Conservation (phyloP, 768 basidiomycete species). For the Kockovaella imperatae region DNA sequence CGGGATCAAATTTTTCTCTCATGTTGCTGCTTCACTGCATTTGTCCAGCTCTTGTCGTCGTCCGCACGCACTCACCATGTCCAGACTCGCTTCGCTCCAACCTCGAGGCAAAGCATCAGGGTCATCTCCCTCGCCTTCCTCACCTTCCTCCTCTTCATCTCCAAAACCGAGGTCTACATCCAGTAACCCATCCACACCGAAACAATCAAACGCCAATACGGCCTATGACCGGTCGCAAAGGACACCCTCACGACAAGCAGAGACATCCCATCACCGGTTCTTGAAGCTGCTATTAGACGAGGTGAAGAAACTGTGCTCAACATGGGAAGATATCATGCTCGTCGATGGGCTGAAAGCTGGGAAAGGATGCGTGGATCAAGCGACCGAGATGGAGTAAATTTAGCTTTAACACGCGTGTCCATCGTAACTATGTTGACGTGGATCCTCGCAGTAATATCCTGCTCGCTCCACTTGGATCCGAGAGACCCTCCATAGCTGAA, state of each 20-base stretch:
- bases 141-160: background rate
- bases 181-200: background rate
- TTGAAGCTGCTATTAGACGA: constrained; percentile 63
- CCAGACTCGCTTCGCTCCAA: no score
- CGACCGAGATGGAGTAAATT: constrained; percentile 77
- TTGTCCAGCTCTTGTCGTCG: no score
- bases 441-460: constrained; percentile 20
- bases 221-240: constrained; percentile 78
- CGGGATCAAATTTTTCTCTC: no score
- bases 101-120: no score
- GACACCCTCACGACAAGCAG: constrained; percentile 43
- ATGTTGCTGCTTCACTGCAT: no score
- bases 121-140: constrained; percentile 5
- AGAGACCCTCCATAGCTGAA: constrained; percentile 17
- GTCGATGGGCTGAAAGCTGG: constrained; percentile 72
- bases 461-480: constrained; percentile 10
- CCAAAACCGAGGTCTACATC: background rate
- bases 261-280: constrained; percentile 76
- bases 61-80: no score
- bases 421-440: background rate
- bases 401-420: constrained; percentile 2
- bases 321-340: constrained; percentile 77
- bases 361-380: constrained; percentile 61
- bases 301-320: constrained; percentile 55
- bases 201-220: constrained; percentile 50